Base-by-base conservation (phyloP, 2,329 filamentous ascomycete species). In the Botrytis cinerea region DNA sequence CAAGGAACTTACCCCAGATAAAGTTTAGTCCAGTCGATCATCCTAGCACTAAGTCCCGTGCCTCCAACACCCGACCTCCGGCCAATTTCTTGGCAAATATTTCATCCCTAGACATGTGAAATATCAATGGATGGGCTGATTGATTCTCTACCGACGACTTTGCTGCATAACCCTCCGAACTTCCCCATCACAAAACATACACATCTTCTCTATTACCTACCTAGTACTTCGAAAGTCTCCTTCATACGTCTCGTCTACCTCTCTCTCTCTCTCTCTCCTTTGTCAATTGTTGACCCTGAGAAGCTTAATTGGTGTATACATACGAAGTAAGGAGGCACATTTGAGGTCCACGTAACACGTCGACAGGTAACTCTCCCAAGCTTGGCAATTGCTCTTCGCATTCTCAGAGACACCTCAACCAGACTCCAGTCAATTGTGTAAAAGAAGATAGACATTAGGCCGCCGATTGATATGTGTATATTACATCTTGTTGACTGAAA, bases 1-100 rank as follows among this genome's bases (percentile, higher is more conserved):
- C 54, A 70, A 60, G 67, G n/a, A 28, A 64, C 28, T 54, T 35
- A 35, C 45, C 70, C 70, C 70, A 72, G 61, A 72, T 59, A 59
- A 67, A 72, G 61, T 72, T 67, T 67, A 59, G 60, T 67, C 46
- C 38, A n/a, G 51, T 54, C 22, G 25, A 62, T 40, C 35, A 40
- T 35, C 20, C 32, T 20, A 62, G 14, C 32, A 25, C 28, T 28
- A n/a, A 54, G 64, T 67, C 48, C 51, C 67, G 66, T 60, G 67
- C 67, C 67, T 70, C 54, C 67, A 40, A 51, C 51, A 46, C 54
- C 67, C 54, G 51, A 45, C 51, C 35, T 66, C 46, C 60, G 60
- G 35, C 18, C 22, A 2, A 35, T 51, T 10, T 45, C 69, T 71
- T 64, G 69, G 69, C 69, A 51, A 71, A 48, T 32, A 71, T 63